Conservation (phyloP, 2,329 filamentous ascomycete species). For the Xylariaceae sp. region DNA sequence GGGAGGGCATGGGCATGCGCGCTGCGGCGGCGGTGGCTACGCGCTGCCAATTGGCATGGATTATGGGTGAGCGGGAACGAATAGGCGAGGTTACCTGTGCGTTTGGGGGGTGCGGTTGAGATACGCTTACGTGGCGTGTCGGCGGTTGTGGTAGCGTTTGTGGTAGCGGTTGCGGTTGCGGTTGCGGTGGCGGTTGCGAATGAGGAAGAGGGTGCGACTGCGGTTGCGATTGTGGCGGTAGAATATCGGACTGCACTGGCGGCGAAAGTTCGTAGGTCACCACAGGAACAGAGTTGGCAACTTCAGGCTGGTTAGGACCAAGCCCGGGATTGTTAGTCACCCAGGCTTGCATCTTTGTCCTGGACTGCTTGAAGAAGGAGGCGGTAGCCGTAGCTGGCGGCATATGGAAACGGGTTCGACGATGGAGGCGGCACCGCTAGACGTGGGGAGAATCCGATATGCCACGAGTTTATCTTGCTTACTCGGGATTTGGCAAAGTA, state of each 20-base stretch:
- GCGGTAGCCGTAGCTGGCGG: conserved; percentile 27
- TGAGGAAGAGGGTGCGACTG: conserved; percentile 12
- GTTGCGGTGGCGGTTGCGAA: conserved; percentile 8
- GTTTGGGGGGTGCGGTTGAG: conserved; percentile 14
- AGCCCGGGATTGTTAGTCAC: conserved; percentile 28
- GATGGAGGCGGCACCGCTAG: conserved; percentile 8
- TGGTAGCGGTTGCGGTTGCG: conserved; percentile 7
- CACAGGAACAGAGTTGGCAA: conserved; percentile 25
- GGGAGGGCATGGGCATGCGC: conserved; percentile 21
- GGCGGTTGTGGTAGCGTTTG: conserved; percentile 14
- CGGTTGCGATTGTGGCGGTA: conserved; percentile 9
- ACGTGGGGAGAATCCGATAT: conserved; percentile 14
- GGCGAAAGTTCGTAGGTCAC: conserved; percentile 16
- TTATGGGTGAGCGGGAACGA: conserved; percentile 28
- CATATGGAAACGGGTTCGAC: conserved; percentile 24
- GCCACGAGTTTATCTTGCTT: conserved; percentile 18
- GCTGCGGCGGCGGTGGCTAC: conserved; percentile 20
- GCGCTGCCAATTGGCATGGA: conserved; percentile 29
- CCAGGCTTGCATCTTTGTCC: conserved; percentile 33
- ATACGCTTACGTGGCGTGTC: conserved; percentile 14
- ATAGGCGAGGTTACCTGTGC: conserved; percentile 24
- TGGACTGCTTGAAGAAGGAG: conserved; percentile 30
- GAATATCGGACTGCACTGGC: conserved; percentile 2
- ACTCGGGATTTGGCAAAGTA: conserved; percentile 4
- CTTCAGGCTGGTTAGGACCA: conserved; percentile 23